Evolutionary conservation across 768 basidiomycete species (phyloP).

Genomic region (Postia placenta): DNA sequence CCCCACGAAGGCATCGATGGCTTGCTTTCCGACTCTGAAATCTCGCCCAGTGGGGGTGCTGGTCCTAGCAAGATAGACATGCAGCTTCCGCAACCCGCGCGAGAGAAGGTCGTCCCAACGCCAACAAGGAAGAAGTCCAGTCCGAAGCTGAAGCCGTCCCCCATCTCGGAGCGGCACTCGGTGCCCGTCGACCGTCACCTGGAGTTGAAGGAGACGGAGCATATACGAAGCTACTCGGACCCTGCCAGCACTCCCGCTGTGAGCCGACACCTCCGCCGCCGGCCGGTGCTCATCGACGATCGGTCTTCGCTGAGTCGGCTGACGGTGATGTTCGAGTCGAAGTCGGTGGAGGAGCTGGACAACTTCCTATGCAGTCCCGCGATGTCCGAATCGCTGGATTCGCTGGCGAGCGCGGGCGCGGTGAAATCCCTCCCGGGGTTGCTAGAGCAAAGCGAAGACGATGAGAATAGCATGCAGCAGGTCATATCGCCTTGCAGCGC

Average conservation of each 20-base stretch:
- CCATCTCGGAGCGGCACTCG: neutral
- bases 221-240: conserved; percentile 1
- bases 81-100: too few relatives aligned
- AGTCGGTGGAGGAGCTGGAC: conserved; percentile 28
- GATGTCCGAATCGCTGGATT: conserved; percentile 45
- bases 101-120: conserved; percentile 2
- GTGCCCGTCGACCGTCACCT: neutral
- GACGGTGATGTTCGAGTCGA: conserved; percentile 32
- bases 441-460: neutral
- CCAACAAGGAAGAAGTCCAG: conserved; percentile 6
- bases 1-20: conserved; percentile 15
- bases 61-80: neutral
- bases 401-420: too few relatives aligned
- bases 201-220: neutral
- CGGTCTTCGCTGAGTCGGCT: conserved; percentile 28
- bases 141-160: conserved; percentile 1
- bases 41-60: conserved; percentile 9
- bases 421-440: too few relatives aligned
- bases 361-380: conserved; percentile 28
- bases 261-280: conserved; percentile 27
- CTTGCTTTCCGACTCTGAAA: conserved; percentile 7
- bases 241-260: neutral
- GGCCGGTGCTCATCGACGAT: conserved; percentile 35
- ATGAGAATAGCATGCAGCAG: too few relatives aligned
- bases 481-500: too few relatives aligned